Evolutionary conservation across 805 yeast genomes (phyloP).

Genomic region (Starmerella floris): DNA sequence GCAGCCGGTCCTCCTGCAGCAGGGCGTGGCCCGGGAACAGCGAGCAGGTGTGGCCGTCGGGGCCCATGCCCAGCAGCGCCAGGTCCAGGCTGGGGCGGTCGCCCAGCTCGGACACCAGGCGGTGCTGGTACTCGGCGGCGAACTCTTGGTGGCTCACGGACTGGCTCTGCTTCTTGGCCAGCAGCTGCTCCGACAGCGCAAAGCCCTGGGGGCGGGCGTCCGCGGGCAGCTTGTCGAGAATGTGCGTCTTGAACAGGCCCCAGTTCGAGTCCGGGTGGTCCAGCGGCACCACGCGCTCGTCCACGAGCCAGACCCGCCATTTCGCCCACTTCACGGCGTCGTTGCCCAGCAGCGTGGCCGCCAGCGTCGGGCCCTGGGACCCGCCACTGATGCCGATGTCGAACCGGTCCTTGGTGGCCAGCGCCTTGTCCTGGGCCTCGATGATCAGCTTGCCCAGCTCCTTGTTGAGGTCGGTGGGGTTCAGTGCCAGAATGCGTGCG

Average conservation of each 20-base stretch:
- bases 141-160: constrained; percentile 11
- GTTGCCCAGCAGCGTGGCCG: constrained; percentile 52
- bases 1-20: constrained; percentile 37
- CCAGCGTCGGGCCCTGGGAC: constrained; percentile 61
- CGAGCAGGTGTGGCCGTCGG: constrained; percentile 93
- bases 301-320: constrained; percentile 65
- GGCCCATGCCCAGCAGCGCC: constrained; percentile 78
- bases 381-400: constrained; percentile 85
- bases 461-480: constrained; percentile 47
- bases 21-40: constrained; percentile 74
- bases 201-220: constrained; percentile 16
- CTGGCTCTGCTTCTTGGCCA: constrained; percentile 4
- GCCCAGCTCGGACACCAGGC: constrained; percentile 39
- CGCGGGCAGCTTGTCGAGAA: constrained; percentile 34
- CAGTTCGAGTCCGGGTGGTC: constrained; percentile 75
- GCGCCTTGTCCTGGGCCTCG: constrained; percentile 46
- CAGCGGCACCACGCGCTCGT: constrained; percentile 79
- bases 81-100: constrained; percentile 37
- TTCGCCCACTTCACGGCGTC: constrained; percentile 25
- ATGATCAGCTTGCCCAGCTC: constrained; percentile 54
- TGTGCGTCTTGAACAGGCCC: constrained; percentile 57
- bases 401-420: constrained; percentile 37
- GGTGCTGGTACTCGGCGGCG: constrained; percentile 39
- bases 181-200: constrained; percentile 41
- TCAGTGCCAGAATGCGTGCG: constrained; percentile 24